Percentiles rank a stretch among this genome's conserved stretches.
Conservation (phyloP, 441 rosid species). For the Metrosideros polymorpha region DNA sequence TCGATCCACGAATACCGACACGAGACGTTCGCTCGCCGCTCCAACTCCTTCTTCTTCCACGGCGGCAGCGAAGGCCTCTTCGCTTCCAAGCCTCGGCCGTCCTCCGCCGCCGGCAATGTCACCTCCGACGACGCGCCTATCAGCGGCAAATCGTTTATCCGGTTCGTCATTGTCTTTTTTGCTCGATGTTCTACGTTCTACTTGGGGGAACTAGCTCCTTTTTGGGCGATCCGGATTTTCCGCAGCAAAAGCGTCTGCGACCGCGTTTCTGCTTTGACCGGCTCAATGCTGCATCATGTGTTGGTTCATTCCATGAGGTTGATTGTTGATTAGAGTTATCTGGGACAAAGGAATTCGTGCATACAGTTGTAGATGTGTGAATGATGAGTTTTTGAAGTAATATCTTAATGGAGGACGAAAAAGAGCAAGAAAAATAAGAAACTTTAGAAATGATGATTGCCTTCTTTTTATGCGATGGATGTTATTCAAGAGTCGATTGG, state of each 20-base stretch:
- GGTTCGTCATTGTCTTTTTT: constrained; percentile 1
- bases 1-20: constrained; percentile 29
- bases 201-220: background rate
- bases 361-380: background rate
- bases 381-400: background rate
- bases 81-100: constrained; percentile 11
- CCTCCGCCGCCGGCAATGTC: background rate
- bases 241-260: background rate
- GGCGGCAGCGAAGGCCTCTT: constrained; percentile 29
- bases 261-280: background rate
- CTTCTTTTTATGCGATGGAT: background rate
- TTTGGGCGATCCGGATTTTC: background rate
- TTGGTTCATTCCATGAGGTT: background rate
- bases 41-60: constrained; percentile 30
- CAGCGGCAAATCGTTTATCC: constrained; percentile 18
- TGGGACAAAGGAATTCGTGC: background rate
- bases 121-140: constrained; percentile 13
- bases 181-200: background rate
- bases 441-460: background rate
- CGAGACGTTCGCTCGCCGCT: constrained; percentile 21
- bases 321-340: background rate
- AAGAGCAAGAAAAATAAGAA: background rate
- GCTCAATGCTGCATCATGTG: background rate
- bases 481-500: background rate
- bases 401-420: background rate